Percentiles rank a stretch among this genome's conserved stretches.
phyloP scores from a whole-genome alignment of 345 rosid genomes.

The Rhodamnia rubescens region DNA sequence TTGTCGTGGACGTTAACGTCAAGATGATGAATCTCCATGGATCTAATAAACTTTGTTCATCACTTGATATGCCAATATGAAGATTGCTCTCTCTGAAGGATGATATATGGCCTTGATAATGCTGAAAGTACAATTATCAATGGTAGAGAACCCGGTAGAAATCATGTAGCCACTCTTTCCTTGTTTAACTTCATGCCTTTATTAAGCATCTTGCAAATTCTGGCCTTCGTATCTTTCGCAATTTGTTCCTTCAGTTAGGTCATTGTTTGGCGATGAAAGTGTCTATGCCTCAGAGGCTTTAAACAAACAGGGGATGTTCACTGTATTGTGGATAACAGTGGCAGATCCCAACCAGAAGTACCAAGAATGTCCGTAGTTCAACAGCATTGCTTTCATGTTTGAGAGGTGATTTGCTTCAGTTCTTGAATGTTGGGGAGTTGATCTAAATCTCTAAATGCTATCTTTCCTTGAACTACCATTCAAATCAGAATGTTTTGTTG shows the following conservation, averaged over 20 bases:
- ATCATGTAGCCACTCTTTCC: background rate
- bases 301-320: no score
- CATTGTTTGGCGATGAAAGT: no score
- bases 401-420: background rate
- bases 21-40: background rate
- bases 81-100: background rate
- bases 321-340: background rate
- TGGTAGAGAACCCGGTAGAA: no score
- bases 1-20: no score
- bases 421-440: background rate
- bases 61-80: background rate
- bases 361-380: background rate
- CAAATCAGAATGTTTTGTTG: background rate
- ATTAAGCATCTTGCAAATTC: background rate
- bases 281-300: no score
- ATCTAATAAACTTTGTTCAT: no score
- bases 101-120: background rate
- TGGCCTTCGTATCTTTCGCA: background rate
- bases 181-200: background rate
- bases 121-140: background rate
- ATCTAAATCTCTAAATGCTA: no score
- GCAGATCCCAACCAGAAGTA: background rate
- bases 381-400: background rate
- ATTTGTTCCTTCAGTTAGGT: no score
- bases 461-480: no score